Evolutionary conservation across 305 asterid species (phyloP), one percentile per base, ranked within the genome.

Genomic region (Andrographis paniculata): DNA sequence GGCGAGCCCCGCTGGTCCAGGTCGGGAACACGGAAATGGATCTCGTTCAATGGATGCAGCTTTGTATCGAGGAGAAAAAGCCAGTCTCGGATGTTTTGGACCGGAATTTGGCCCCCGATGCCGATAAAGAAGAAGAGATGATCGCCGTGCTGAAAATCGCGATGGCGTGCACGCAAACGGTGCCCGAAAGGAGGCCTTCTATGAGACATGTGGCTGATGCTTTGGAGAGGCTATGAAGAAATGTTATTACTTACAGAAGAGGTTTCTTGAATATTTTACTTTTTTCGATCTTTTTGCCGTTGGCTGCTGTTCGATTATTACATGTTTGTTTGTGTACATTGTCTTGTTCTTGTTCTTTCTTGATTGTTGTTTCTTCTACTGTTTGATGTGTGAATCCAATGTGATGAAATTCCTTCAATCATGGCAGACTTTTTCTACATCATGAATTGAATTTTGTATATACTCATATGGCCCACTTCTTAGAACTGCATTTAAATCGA

Each of bases 31-130:
- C 72, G 0, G 97, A 84, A 57, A 68, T 82, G 56, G 89, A 77
- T 46, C 80, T 84, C 1, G 93, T 80, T 28, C 71, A 52, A 7
- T 82, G 95, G 97, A 77, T 84, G 76, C 93, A 82, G 51, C 59
- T 76, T 0, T 84, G 93, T 66, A 79, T 84, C 14, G 97, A 88
- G 49, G 95, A 88, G 66, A 84, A 82, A 64, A 84, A 72, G 50
- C 93, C 95, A 4, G 82, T 88, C 1, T 75, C 71, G 0, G 94
- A 82, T 12, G 94, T 84, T 0, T 42, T 84, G 45, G 97, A 84
- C 59, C 82, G 79, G 0, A 60, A 63, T 50, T 54, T 84, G 17
- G 77, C 69, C n/a, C 52, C 56, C 41, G 94, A 84, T 23, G 76
- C 74, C 2, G 93, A 77, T 23, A 79, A 63, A 40, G 97, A 88